Evolutionary conservation across 75 land plant species (phyloP), one percentile per base, ranked within the genome.

Genomic region (Pinus taeda): DNA sequence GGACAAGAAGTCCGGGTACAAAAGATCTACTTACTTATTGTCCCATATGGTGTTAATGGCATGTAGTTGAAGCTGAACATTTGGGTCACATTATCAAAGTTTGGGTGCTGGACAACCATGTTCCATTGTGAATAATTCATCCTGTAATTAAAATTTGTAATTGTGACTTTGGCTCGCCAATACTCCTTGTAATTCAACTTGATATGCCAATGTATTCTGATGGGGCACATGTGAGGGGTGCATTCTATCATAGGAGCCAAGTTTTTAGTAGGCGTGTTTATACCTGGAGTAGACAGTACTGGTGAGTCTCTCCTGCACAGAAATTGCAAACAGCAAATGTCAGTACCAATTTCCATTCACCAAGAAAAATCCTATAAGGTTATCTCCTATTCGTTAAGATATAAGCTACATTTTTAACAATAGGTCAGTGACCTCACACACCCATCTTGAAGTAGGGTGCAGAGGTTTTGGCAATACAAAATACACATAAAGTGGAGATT

Each of bases 201-300:
- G 24, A 91, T 87, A 66, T 91, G 93, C 93, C 93, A 91, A 64
- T 91, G 93, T 15, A 91, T 75, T 69, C 84, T 84, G 39, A 91
- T 71, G 0, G 93, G 93, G 79, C 93, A 91, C 93, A 91, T 91
- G 61, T 91, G 90, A 4, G 49, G 17, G 15, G 93, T 89, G 81
- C 93, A 71, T 76, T 24, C 73, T 64, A n/a, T 62, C 73, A 59
- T 49, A 55, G 49, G 76, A 6, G 33, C 60, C 60, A 37, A 75
- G 59, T 24, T 66, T 60, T 60, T 79, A 22, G 24, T 74, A 57
- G 69, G 84, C 55, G 33, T 80, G 75, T 61, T 74, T 79, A 75
- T 30, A n/a, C 57, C 24, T 3, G 58, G 58, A 57, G 63, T 53
- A 18, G 55, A 33, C 45, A 37, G 22, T n/a, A 60, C 3, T 37